These are phyloP conservation scores for Coemansia sp. DNA, from an alignment of 371 early-diverging fungal species.

Conservation along the genomic window DNA sequence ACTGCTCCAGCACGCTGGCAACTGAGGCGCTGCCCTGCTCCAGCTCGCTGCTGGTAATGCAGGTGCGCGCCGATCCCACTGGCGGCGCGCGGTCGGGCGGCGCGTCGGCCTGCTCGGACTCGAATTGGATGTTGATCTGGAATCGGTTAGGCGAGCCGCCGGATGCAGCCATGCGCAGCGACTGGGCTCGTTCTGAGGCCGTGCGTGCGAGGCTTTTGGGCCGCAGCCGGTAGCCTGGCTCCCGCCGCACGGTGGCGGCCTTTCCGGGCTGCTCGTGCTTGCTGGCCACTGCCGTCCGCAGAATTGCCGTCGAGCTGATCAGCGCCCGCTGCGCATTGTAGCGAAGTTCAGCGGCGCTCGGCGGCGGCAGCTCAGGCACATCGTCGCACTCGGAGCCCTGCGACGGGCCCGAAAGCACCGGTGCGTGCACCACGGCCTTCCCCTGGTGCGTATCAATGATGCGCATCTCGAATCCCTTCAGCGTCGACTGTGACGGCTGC, in stretches of 20 bases:
- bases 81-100: not conserved
- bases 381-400: constrained; percentile 15
- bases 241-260: constrained; percentile 8
- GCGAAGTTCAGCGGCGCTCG: constrained; percentile 40
- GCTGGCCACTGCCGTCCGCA: constrained; percentile 14
- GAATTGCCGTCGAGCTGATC: constrained; percentile 29
- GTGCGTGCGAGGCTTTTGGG: constrained; percentile 12
- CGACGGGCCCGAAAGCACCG: constrained; percentile 12
- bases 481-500: constrained; percentile 20
- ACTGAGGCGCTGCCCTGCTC: constrained; percentile 35
- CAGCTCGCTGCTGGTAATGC: not conserved
- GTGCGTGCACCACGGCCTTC: constrained; percentile 28
- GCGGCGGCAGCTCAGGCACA: constrained; percentile 28
- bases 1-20: constrained; percentile 38
- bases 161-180: constrained; percentile 1
- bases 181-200: constrained; percentile 7
- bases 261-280: constrained; percentile 5
- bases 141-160: constrained; percentile 8
- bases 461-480: constrained; percentile 42
- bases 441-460: constrained; percentile 42
- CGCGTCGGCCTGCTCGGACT: constrained; percentile 9
- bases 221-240: not conserved
- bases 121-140: constrained; percentile 34
- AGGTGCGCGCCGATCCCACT: not conserved
- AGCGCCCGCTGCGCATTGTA: constrained; percentile 47